These are phyloP conservation scores for Calonectria honghensis DNA, from an alignment of 2,329 filamentous ascomycete species.

Conservation along the genomic window DNA sequence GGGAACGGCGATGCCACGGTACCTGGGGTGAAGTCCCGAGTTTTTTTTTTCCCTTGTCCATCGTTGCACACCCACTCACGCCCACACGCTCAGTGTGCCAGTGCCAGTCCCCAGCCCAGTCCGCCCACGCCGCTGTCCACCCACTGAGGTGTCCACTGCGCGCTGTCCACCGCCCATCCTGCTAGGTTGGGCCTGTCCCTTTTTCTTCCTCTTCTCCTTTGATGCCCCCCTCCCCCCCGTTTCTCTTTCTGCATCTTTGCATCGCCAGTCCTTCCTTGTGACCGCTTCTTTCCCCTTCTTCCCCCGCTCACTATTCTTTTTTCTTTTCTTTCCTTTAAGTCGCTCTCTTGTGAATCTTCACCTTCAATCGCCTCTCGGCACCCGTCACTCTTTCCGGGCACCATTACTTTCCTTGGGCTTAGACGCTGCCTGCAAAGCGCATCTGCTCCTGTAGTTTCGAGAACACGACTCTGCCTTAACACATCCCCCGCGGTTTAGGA, in stretches of 20 bases:
- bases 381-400: constrained; percentile 73
- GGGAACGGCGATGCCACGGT: constrained; percentile 32
- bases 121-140: constrained; percentile 32
- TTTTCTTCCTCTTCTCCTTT: constrained; percentile 56
- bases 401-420: constrained; percentile 66
- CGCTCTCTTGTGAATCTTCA: constrained; percentile 67
- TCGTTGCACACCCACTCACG: constrained; percentile 31
- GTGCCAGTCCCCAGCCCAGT: constrained; percentile 25
- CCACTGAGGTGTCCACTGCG: constrained; percentile 32
- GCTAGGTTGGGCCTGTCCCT: constrained; percentile 35
- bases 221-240: constrained; percentile 62
- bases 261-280: constrained; percentile 61
- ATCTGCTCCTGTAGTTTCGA: constrained; percentile 47
- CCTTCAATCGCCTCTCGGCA: constrained; percentile 60
- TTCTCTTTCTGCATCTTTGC: constrained; percentile 60
- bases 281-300: constrained; percentile 63
- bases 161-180: constrained; percentile 43
- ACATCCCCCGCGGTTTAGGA: constrained; percentile 54
- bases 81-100: constrained; percentile 27
- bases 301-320: constrained; percentile 62
- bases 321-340: constrained; percentile 70
- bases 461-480: constrained; percentile 49
- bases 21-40: constrained; percentile 38
- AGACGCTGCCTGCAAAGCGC: constrained; percentile 51
- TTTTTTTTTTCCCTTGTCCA: constrained; percentile 23